Evolutionary conservation across 257 asterid species (phyloP).

Genomic region (Parsonsia alboflavescens): DNA sequence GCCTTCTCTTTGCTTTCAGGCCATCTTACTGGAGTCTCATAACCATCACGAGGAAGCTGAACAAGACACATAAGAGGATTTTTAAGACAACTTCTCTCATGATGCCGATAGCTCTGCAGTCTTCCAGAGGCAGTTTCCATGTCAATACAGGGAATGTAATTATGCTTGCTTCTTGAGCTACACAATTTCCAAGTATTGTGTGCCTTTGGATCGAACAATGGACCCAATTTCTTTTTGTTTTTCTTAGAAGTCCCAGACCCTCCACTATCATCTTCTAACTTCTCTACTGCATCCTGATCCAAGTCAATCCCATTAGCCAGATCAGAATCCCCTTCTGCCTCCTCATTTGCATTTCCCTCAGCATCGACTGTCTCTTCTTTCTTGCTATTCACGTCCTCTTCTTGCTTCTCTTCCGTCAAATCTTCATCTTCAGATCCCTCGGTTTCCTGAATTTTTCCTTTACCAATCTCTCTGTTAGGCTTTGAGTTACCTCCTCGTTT

Average conservation of each 20-base stretch:
- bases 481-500: constrained; percentile 26
- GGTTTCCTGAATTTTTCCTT: constrained; percentile 30
- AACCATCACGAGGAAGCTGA: constrained; percentile 80
- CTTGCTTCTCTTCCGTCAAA: constrained; percentile 24
- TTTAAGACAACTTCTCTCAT: constrained; percentile 82
- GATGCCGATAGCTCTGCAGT: constrained; percentile 69
- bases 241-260: constrained; percentile 18
- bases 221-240: constrained; percentile 53
- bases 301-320: constrained; percentile 39
- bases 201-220: constrained; percentile 64
- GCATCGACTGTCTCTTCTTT: constrained; percentile 23
- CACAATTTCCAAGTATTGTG: constrained; percentile 71
- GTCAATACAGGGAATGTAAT: constrained; percentile 92
- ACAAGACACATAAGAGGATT: constrained; percentile 73
- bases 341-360: constrained; percentile 31
- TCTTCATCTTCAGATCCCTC: constrained; percentile 57
- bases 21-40: constrained; percentile 64
- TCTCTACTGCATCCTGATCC: constrained; percentile 41
- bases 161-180: constrained; percentile 80
- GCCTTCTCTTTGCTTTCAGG: constrained; percentile 90
- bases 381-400: constrained; percentile 16
- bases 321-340: constrained; percentile 33
- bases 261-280: constrained; percentile 38
- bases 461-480: constrained; percentile 23
- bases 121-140: constrained; percentile 48